Evolutionary conservation across 139 green algal genomes (phyloP).

Genomic region (Spirogloea muscicola): DNA sequence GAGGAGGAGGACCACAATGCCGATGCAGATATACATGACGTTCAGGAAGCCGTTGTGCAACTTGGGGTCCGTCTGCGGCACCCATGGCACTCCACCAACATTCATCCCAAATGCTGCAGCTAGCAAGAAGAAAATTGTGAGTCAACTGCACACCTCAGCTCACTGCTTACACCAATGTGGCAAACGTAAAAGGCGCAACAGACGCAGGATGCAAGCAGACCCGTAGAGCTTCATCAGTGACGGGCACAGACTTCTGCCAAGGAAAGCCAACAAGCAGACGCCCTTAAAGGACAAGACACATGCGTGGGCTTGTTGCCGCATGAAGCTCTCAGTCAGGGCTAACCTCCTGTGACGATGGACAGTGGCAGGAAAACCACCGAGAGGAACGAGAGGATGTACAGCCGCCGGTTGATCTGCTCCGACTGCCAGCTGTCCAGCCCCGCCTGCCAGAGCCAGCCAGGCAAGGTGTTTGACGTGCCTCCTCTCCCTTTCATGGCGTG

Average conservation of each 20-base stretch:
- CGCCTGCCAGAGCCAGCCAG: too few relatives aligned
- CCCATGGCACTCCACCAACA: slow-evolving; percentile 31
- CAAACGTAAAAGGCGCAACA: too few relatives aligned
- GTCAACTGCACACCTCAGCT: slow-evolving; percentile 4
- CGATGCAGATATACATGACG: slow-evolving; percentile 24
- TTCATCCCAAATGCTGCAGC: slow-evolving; percentile 43
- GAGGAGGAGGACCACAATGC: slow-evolving; percentile 10
- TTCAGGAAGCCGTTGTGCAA: slow-evolving; percentile 8
- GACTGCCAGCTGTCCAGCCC: slow-evolving; percentile 27
- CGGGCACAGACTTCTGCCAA: too few relatives aligned
- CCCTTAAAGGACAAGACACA: too few relatives aligned
- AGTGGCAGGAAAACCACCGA: slow-evolving; percentile 36
- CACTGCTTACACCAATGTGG: too few relatives aligned
- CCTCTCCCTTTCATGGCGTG: too few relatives aligned
- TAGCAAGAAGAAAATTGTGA: slow-evolving; percentile 2
- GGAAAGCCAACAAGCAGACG: too few relatives aligned
- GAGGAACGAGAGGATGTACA: slow-evolving; percentile 41
- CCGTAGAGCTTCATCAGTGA: too few relatives aligned
- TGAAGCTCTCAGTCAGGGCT: too few relatives aligned
- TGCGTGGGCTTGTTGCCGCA: too few relatives aligned
- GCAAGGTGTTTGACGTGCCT: too few relatives aligned
- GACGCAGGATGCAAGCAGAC: too few relatives aligned
- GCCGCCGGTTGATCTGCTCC: slow-evolving; percentile 35
- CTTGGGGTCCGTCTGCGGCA: slow-evolving; percentile 21
- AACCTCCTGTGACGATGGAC: slow-evolving; percentile 30